Conservation (phyloP, 208 protist species). For the Acanthamoeba sp. region DNA sequence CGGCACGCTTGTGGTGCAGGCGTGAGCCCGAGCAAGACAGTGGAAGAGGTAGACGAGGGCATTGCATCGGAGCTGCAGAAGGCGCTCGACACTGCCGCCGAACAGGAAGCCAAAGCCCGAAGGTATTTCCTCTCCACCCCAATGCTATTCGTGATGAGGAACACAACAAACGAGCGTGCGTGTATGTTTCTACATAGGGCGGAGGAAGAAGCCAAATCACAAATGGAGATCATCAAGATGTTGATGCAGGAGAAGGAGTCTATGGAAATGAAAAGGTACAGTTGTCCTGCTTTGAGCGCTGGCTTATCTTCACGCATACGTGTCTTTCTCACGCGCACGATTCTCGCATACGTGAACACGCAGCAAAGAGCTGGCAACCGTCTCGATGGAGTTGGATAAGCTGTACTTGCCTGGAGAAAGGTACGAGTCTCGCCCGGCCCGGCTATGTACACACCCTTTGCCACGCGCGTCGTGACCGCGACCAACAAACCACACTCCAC, state of each 20-base stretch:
- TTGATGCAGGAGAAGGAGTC: constrained; percentile 58
- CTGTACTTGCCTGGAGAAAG: constrained; percentile 58
- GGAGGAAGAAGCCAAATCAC: constrained; percentile 54
- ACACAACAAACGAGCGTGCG: too few relatives aligned
- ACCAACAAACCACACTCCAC: too few relatives aligned
- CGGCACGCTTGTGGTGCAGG: neutral
- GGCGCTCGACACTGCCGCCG: constrained; percentile 36
- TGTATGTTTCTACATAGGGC: constrained; percentile 1
- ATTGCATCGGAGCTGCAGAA: constrained; percentile 53
- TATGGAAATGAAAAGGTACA: constrained; percentile 64
- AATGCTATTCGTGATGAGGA: too few relatives aligned
- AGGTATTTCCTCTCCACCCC: neutral
- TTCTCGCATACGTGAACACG: too few relatives aligned
- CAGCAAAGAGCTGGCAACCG: constrained; percentile 3
- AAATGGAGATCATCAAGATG: constrained; percentile 68
- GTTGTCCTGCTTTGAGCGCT: too few relatives aligned
- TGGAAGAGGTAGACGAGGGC: neutral
- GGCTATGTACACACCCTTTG: too few relatives aligned
- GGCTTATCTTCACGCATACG: too few relatives aligned
- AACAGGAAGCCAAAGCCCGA: constrained; percentile 43
- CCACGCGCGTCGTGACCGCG: too few relatives aligned
- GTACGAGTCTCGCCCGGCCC: neutral
- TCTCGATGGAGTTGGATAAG: constrained; percentile 62
- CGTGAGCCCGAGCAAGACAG: neutral
- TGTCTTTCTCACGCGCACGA: too few relatives aligned